Base-by-base conservation (phyloP, 768 basidiomycete genomes). In the Gautieria morchelliformis region DNA sequence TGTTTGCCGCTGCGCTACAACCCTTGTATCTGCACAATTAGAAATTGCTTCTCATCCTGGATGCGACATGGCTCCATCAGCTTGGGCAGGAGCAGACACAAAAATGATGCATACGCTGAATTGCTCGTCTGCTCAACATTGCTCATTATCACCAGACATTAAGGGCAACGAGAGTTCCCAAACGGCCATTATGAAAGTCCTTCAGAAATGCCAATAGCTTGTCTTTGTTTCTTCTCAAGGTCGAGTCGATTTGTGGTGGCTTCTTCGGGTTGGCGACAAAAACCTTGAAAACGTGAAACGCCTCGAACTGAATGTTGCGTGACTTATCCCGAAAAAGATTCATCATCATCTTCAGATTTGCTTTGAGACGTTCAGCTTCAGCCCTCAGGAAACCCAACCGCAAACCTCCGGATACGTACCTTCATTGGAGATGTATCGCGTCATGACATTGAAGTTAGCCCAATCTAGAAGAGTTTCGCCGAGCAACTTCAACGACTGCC, bases 321-420 rank as follows among this genome's bases (percentile, higher is more conserved):
- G 94, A 97, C 81, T 94, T 96, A 69, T 97, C 93, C 60, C 94
- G 81, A 56, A 99, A 76, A 56, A 98, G 79, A 71, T 98, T 98
- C 96, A 99, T 99, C 92, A 99, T 96, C 87, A 95, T 91, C 85
- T 98, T 97, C 61, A 99, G 78, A 69, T 98, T 99, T 27, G 85
- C 87, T 57, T 27, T 14, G 20, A 49, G 6, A 37, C 10, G 12
- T 9, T 32, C 19, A 14, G n/a, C 17, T 50, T 15, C n/a, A 12
- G 6, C 20, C 6, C 9, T 24, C 33, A 19, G 12, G 14, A 32
- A 55, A 10, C 40, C n/a, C n/a, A n/a, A n/a, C n/a, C n/a, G 17
- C 14, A 32, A 44, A 32, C 2, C 32, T 27, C 41, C 4, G 35
- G 32, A 5, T 1, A 27, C 45, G n/a, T 22, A 57, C 56, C 56